Conservation (phyloP, 176 grass and related monocot genomes). For the Phoenix roebelenii region DNA sequence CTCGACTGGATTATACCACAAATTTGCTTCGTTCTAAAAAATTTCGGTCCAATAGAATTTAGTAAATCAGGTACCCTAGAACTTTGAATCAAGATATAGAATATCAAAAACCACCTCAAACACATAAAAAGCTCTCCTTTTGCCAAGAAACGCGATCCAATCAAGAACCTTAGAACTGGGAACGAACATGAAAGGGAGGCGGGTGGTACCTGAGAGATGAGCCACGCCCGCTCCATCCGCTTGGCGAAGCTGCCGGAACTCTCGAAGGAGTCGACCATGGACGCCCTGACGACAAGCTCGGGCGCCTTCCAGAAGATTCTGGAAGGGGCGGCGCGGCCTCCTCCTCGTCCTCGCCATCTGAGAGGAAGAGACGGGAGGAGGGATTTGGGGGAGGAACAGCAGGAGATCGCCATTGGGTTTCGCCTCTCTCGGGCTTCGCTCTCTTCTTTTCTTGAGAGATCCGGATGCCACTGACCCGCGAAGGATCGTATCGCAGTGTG, state of each 20-base stretch:
- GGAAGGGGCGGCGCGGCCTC: neutral
- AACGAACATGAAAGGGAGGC: no score
- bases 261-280: constrained; percentile 51
- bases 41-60: no score
- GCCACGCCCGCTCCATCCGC: constrained; percentile 72
- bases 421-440: no score
- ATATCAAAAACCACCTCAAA: constrained; percentile 4
- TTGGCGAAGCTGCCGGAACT: constrained; percentile 57
- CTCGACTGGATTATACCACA: no score
- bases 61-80: no score
- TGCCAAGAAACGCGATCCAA: constrained; percentile 3
- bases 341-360: neutral
- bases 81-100: no score
- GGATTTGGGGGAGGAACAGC: constrained; percentile 4
- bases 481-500: no score
- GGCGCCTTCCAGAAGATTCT: constrained; percentile 16
- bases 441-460: no score
- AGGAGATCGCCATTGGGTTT: constrained; percentile 19
- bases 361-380: constrained; percentile 3
- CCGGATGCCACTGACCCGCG: no score
- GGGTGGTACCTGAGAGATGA: constrained; percentile 67
- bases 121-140: constrained; percentile 10
- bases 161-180: neutral
- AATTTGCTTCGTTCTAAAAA: no score
- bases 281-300: constrained; percentile 33